Percentiles rank a stretch among this genome's conserved stretches.
Conservation (phyloP, 1,284 basidiomycete genomes). For the Moesziomyces aphidis region DNA sequence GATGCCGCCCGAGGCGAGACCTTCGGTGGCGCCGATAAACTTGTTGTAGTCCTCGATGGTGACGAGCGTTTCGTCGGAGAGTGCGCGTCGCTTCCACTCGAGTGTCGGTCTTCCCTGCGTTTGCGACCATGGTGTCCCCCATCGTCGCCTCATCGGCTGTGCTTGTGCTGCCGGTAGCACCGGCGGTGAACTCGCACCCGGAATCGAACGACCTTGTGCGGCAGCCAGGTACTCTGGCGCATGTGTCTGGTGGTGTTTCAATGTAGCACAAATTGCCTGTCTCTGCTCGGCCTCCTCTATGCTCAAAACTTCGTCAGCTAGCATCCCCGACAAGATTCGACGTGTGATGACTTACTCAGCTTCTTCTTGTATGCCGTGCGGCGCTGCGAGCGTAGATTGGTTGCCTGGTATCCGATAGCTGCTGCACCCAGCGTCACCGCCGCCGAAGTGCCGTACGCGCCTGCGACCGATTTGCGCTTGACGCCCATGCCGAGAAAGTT, state of each 20-base stretch:
- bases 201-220: no score
- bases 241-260: background rate
- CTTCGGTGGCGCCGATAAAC: conserved; percentile 36
- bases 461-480: conserved; percentile 33
- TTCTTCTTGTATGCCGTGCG: conserved; percentile 5
- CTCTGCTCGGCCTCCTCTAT: conserved; percentile 16
- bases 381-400: conserved; percentile 17
- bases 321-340: background rate
- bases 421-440: conserved; percentile 26
- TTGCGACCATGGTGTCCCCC: background rate
- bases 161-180: no score
- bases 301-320: no score
- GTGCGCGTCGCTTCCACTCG: conserved; percentile 6
- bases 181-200: no score
- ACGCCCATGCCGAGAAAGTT: conserved; percentile 26
- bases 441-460: conserved; percentile 21
- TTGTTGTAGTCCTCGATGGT: conserved; percentile 45
- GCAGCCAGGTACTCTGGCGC: background rate
- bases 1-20: conserved; percentile 8
- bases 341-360: conserved; percentile 8
- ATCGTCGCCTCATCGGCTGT: background rate
- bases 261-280: conserved; percentile 5
- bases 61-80: conserved; percentile 24
- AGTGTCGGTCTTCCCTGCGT: background rate
- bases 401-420: conserved; percentile 29